These are phyloP conservation scores for Zygotorulaspora florentina DNA, from an alignment of 805 yeast species.

Conservation along the genomic window DNA sequence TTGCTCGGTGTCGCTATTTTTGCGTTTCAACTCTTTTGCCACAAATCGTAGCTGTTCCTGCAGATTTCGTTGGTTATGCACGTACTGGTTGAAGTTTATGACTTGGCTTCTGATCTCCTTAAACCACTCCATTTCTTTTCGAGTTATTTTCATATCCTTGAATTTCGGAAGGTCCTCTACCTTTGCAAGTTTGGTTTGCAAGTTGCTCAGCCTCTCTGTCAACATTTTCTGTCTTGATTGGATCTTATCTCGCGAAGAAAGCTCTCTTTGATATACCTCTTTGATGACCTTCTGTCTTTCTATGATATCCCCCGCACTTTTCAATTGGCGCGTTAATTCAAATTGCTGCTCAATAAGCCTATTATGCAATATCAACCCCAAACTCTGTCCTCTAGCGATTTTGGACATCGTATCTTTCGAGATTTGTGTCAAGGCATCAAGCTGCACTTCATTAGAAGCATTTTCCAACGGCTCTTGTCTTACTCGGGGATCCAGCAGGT, in stretches of 20 bases:
- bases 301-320: constrained; percentile 23
- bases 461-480: constrained; percentile 23
- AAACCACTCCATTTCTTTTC: constrained; percentile 45
- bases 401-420: constrained; percentile 23
- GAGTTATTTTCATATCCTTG: constrained; percentile 34
- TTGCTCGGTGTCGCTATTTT: constrained; percentile 9
- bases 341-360: constrained; percentile 39
- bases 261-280: constrained; percentile 15
- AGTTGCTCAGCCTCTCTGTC: constrained; percentile 25
- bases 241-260: constrained; percentile 16
- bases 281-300: constrained; percentile 15
- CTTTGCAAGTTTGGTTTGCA: constrained; percentile 29
- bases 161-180: constrained; percentile 16
- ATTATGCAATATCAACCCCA: constrained; percentile 37
- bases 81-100: constrained; percentile 31
- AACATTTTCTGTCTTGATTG: constrained; percentile 33
- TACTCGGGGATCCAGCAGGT: constrained; percentile 20
- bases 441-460: constrained; percentile 27
- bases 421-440: constrained; percentile 22
- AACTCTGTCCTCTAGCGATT: constrained; percentile 26
- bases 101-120: constrained; percentile 39
- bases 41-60: constrained; percentile 31
- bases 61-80: constrained; percentile 25
- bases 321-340: constrained; percentile 42
- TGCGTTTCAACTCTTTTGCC: constrained; percentile 23